Conservation (phyloP, 163 green algal species). For the Trebouxia gelatinosa region DNA sequence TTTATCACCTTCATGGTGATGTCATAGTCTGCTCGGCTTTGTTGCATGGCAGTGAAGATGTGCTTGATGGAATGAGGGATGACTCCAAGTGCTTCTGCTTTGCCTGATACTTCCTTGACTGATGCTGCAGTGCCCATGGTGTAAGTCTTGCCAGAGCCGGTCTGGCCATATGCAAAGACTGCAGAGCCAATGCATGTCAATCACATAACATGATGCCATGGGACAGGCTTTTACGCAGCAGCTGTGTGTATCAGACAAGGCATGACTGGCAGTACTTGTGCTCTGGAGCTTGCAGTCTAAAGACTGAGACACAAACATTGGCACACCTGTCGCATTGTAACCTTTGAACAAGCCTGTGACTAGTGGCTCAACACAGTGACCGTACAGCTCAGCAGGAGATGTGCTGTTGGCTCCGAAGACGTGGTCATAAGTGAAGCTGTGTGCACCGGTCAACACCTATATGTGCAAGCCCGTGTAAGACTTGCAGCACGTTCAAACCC, state of each 20-base stretch:
- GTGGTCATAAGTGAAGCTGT: slow-evolving; percentile 87
- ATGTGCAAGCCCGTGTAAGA: too few relatives aligned
- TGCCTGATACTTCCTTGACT: slow-evolving; percentile 24
- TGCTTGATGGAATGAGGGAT: slow-evolving; percentile 33
- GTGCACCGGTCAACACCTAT: slow-evolving; percentile 37
- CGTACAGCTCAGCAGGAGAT: slow-evolving; percentile 61
- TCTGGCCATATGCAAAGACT: slow-evolving; percentile 57
- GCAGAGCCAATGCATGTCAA: not conserved
- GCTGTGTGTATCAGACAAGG: not conserved
- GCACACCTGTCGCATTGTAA: slow-evolving; percentile 82
- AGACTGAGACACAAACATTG: too few relatives aligned
- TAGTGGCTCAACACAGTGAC: slow-evolving; percentile 77
- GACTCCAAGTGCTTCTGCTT: slow-evolving; percentile 31
- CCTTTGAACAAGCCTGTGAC: slow-evolving; percentile 87
- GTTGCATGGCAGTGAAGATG: slow-evolving; percentile 36
- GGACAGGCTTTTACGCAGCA: not conserved
- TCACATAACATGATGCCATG: not conserved
- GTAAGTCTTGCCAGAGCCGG: slow-evolving; percentile 51
- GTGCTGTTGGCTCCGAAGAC: slow-evolving; percentile 69
- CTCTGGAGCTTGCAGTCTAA: not conserved
- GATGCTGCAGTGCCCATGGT: slow-evolving; percentile 45
- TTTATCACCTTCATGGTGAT: slow-evolving; percentile 44
- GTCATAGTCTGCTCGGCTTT: slow-evolving; percentile 34
- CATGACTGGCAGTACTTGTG: not conserved
- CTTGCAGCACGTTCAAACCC: too few relatives aligned